Base-by-base conservation (phyloP, 371 early-diverging fungal genomes). In the Paraphysoderma sedebokerense region DNA sequence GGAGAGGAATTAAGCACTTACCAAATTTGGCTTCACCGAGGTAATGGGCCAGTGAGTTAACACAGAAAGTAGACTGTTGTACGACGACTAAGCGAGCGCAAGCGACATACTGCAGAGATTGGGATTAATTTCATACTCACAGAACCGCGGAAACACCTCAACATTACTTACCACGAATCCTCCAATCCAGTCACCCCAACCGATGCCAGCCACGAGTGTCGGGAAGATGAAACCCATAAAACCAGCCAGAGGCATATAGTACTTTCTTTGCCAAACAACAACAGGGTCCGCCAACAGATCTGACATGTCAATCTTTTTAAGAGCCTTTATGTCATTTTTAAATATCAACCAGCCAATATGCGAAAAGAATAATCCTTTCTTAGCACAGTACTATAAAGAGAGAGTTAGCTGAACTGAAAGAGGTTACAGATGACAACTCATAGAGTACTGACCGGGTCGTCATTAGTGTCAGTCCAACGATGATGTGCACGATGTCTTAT, bases 51-150 rank as follows among this genome's bases (percentile, higher is more conserved):
- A 87, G 67, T 44, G 83, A 77, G 75, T 89, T 92, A 53, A 92
- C 82, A 56, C 90, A 90, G 75, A 92, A 92, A 30, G 93, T 92
- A 29, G 87, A 84, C 53, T 92, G 91, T 57, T 88, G 89, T 36
- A 87, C 78, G 48, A 85, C 69, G 15, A 81, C 76, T 49, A 87
- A 74, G 42, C 90, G 79, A 32, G 73, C 58, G 38, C 88, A 70
- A 24, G 72, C 85, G 35, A 86, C 82, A 52, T 74, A 89, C n/a
- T n/a, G n/a, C 42, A 45, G n/a, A 45, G 34, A 13, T 32, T 45
- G 19, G 45, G n/a, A n/a, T n/a, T n/a, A n/a, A n/a, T n/a, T n/a
- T n/a, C n/a, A n/a, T n/a, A n/a, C n/a, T n/a, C n/a, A n/a, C n/a
- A n/a, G n/a, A n/a, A n/a, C n/a, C n/a, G n/a, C n/a, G n/a, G n/a